phyloP scores from a whole-genome alignment of 2,329 filamentous ascomycete species.

The Scleromitrula shiraiana region DNA sequence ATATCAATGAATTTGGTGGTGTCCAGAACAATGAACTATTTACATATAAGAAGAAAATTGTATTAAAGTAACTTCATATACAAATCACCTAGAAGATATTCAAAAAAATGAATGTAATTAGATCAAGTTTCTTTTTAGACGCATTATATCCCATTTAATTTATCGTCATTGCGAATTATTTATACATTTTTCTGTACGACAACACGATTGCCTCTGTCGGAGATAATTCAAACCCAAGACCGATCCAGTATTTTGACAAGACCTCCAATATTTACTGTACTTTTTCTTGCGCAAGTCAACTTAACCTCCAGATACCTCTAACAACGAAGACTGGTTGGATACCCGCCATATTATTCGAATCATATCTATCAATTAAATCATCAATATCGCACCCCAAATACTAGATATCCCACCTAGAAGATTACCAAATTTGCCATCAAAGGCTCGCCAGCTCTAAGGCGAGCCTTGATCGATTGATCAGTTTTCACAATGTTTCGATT shows the following conservation, averaged over 20 bases:
- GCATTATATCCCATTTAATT: no score
- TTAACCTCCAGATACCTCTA: no score
- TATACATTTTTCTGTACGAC: no score
- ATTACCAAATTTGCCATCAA: constrained; percentile 4
- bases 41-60: no score
- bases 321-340: not conserved
- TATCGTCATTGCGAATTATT: no score
- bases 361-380: not conserved
- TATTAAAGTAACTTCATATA: no score
- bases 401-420: not conserved
- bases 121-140: no score
- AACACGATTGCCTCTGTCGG: constrained; percentile 7
- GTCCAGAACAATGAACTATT: no score
- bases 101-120: no score
- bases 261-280: not conserved
- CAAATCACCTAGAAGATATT: no score
- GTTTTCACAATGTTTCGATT: constrained; percentile 22
- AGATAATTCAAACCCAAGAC: constrained; percentile 2
- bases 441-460: constrained; percentile 24
- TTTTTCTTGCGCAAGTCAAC: not conserved
- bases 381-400: not conserved
- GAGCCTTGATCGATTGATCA: constrained; percentile 20
- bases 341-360: no score
- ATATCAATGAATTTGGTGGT: not conserved
- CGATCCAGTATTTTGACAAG: constrained; percentile 1